phyloP scores from a whole-genome alignment of 176 grass and related monocot species.

The Sorghum bicolor region Sorghum_bicolor_NCBIv3 NC_012871.2:67620001-67620500 shows the following conservation, averaged over 20 bases:
- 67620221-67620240: not conserved
- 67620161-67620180: not conserved
- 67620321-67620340: not conserved
- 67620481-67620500: not conserved
- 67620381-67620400: not conserved
- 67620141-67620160: not conserved
- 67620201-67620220: not conserved
- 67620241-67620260: not conserved
- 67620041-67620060: conserved; percentile 64
- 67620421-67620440: not conserved
- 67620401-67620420: not conserved
- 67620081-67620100: conserved; percentile 50
- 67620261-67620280: not conserved
- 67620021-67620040: conserved; percentile 56
- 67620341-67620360: not conserved
- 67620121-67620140: not conserved
- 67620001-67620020: conserved; percentile 41
- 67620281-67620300: not conserved
- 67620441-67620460: not conserved
- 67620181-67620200: not conserved
- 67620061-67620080: conserved; percentile 60
- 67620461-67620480: not conserved
- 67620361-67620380: not conserved
- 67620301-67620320: not conserved
- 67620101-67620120: conserved; percentile 57